Evolutionary conservation across 2,329 filamentous ascomycete genomes (phyloP).

Genomic region (Chrysoporthe deuterocubensis): DNA sequence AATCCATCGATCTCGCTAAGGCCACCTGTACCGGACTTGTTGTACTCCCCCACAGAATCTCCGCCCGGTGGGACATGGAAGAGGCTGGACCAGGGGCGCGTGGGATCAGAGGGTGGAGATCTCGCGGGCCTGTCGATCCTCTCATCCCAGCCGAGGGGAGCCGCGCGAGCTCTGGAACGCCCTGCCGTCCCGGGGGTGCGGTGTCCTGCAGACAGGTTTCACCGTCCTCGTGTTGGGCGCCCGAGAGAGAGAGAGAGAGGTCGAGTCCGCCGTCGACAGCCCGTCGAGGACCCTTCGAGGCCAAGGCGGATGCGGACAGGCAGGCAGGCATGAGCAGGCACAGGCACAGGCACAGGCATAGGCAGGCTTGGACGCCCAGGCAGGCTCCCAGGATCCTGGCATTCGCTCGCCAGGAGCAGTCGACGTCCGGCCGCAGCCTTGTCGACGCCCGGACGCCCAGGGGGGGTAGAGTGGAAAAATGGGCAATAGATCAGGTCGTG

Average conservation of each 20-base stretch:
- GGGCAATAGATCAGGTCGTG: no score
- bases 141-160: neutral
- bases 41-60: constrained; percentile 7
- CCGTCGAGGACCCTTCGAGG: neutral
- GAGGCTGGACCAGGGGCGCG: constrained; percentile 5
- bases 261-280: neutral
- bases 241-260: no score
- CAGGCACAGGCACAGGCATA: no score
- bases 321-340: no score
- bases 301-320: no score
- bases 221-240: constrained; percentile 6
- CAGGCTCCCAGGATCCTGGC: neutral
- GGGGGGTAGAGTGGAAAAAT: no score
- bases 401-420: neutral
- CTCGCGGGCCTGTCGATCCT: constrained; percentile 7
- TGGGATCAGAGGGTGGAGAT: neutral
- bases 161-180: neutral
- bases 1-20: constrained; percentile 16
- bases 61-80: constrained; percentile 6
- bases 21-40: neutral
- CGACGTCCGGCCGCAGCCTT: no score
- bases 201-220: constrained; percentile 2
- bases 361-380: no score
- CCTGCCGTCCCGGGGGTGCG: neutral
- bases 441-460: no score